phyloP scores from a whole-genome alignment of 2,329 filamentous ascomycete species.

The Aspergillus clavatus region DNA sequence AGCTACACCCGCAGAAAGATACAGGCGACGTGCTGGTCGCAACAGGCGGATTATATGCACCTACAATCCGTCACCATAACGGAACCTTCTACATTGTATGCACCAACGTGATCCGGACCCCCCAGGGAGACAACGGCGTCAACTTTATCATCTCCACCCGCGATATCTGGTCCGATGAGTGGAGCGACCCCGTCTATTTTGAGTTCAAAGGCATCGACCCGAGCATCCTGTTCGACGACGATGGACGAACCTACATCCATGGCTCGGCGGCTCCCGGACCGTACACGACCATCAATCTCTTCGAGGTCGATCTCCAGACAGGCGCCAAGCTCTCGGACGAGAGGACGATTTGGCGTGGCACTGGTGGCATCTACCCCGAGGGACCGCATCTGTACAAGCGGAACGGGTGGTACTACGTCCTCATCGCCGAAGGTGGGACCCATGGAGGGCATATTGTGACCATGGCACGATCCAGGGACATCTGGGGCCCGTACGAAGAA shows the following conservation, averaged over 20 bases:
- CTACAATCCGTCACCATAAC: conserved; percentile 43
- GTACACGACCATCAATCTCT: not conserved
- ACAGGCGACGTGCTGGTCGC: conserved; percentile 16
- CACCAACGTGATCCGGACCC: conserved; percentile 32
- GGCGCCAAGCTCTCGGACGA: conserved; percentile 1
- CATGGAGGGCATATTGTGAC: conserved; percentile 47
- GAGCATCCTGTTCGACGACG: conserved; percentile 45
- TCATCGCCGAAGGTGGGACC: conserved; percentile 50
- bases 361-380: conserved; percentile 34
- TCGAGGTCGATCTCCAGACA: conserved; percentile 1
- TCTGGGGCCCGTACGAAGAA: conserved; percentile 47
- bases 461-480: conserved; percentile 41
- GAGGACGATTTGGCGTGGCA: conserved; percentile 1
- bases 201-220: conserved; percentile 42
- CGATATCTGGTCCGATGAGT: conserved; percentile 40
- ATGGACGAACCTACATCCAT: conserved; percentile 36
- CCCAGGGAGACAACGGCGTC: conserved; percentile 16
- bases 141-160: conserved; percentile 41
- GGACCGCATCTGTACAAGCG: conserved; percentile 50
- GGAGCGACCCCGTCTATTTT: conserved; percentile 41
- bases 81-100: conserved; percentile 45
- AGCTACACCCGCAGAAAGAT: conserved; percentile 1
- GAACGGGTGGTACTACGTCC: conserved; percentile 48
- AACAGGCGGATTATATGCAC: conserved; percentile 38
- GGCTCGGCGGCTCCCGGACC: not conserved